phyloP scores from a whole-genome alignment of 2,329 filamentous ascomycete species.

The Pseudofabraea citricarpa region DNA sequence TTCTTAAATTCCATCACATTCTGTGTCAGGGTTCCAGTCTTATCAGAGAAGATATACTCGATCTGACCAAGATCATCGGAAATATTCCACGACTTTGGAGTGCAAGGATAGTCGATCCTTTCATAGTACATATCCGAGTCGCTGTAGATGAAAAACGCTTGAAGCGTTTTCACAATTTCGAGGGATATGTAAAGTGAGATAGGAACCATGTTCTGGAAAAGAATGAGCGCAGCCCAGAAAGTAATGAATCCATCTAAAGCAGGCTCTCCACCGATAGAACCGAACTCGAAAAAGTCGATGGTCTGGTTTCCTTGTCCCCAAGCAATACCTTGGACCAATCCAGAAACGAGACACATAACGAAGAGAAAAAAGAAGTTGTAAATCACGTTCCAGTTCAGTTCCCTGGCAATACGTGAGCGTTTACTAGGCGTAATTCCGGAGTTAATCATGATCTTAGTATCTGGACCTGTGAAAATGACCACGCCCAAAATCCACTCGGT shows the following conservation, averaged over 20 bases:
- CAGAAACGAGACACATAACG: constrained; percentile 81
- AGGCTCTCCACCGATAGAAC: constrained; percentile 71
- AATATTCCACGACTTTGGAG: constrained; percentile 98
- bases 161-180: constrained; percentile 88
- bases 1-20: constrained; percentile 99
- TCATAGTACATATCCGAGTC: constrained; percentile 98
- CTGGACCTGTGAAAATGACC: constrained; percentile 89
- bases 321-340: constrained; percentile 76
- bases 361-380: constrained; percentile 93
- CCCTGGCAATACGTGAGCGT: constrained; percentile 82
- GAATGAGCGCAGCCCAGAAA: constrained; percentile 90
- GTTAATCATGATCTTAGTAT: constrained; percentile 99
- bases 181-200: constrained; percentile 97
- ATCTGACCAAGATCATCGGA: constrained; percentile 97
- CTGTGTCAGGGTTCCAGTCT: constrained; percentile 84
- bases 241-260: constrained; percentile 87
- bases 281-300: constrained; percentile 77
- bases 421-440: constrained; percentile 93
- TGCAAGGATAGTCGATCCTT: constrained; percentile 86
- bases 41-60: constrained; percentile 98
- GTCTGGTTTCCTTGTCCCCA: constrained; percentile 76
- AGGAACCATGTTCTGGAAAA: constrained; percentile 98
- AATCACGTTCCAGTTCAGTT: constrained; percentile 95
- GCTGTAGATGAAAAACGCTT: constrained; percentile 97
- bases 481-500: constrained; percentile 94